A percentile compares a stretch with the other conserved stretches of the same genome.
These are phyloP conservation scores for Arthrobotrys iridis DNA, from an alignment of 2,329 filamentous ascomycete species.

Conservation along the genomic window DNA sequence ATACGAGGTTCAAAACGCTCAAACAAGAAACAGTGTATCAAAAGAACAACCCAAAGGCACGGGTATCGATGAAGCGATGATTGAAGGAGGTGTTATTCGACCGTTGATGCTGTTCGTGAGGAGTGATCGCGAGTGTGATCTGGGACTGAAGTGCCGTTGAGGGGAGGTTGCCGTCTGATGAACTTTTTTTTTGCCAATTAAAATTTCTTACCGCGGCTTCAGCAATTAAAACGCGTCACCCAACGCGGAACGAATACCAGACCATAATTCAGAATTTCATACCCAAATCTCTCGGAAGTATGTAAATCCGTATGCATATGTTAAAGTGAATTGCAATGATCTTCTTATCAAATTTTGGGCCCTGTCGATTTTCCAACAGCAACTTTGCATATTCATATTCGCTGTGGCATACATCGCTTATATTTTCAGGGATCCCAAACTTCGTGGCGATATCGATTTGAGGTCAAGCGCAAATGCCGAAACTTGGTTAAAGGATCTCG, in stretches of 20 bases:
- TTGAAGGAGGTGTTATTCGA: neutral
- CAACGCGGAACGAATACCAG: conserved; percentile 30
- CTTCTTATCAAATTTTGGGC: neutral
- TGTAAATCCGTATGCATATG: neutral
- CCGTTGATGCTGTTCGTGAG: neutral
- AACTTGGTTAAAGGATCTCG: conserved; percentile 5
- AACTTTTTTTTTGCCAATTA: conserved; percentile 21
- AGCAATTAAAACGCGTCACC: conserved; percentile 40
- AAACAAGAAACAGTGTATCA: conserved; percentile 13
- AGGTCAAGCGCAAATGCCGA: conserved; percentile 38
- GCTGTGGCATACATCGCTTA: conserved; percentile 19
- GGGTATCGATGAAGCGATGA: neutral
- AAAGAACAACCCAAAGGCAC: neutral
- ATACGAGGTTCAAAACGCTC: conserved; percentile 29
- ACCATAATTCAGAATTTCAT: conserved; percentile 2
- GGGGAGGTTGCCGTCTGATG: conserved; percentile 42
- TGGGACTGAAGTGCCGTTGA: conserved; percentile 31
- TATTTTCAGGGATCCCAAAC: conserved; percentile 7
- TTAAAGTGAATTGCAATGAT: neutral
- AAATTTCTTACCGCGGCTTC: conserved; percentile 11
- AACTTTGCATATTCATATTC: neutral
- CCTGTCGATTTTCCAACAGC: neutral
- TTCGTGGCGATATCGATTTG: conserved; percentile 10
- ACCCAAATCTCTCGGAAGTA: neutral
- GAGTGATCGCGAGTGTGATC: conserved; percentile 30